Evolutionary conservation across 495 filamentous ascomycete genomes (phyloP), one percentile per base, ranked within the genome.

Genomic region (Friedmanniomyces simplex): DNA sequence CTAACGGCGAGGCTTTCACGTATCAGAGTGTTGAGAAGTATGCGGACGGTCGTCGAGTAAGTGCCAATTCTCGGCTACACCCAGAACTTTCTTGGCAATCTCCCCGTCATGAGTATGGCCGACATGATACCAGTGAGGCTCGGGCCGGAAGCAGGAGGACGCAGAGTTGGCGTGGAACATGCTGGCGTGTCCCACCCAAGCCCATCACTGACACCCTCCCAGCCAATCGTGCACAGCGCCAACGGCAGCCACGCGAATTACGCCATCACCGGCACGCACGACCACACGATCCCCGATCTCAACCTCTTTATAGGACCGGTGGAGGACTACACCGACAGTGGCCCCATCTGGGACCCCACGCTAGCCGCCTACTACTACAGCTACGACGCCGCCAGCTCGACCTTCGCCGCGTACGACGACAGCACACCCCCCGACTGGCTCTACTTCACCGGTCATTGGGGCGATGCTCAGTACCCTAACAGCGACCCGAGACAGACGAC

Each of bases 221-320:
- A 61, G 58, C 62, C 55, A 1, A 37, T 64, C 49, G 50, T 55
- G 1, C 67, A 59, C 59, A 20, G 43, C 6, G 58, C 61, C 5
- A 67, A 68, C 36, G 66, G 66, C 34, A 58, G 55, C 16, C 66
- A 68, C 45, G 66, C 66, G 32, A 62, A 62, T 39, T 66, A 68
- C 30, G 66, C 64, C 11, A 65, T 61, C 36, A 60, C 21, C 14
- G 64, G 66, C 32, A 67, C 66, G 50, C 79, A 82, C 55, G 79
- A 81, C 63, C 78, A 82, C 59, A 74, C 75, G 0, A 80, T 91
- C 74, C 72, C 89, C 68, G 68, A 83, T 72, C 14, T 91, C 72
- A 74, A 82, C 72, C 62, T 81, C 70, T 67, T 81, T n/a, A 5
- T 46, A 24, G 59, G 54, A 13, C 48, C 28, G 12, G 34, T 58